Percentiles rank a stretch among this genome's conserved stretches.
phyloP scores from a whole-genome alignment of 1,284 basidiomycete species.

The Abortiporus biennis region DNA sequence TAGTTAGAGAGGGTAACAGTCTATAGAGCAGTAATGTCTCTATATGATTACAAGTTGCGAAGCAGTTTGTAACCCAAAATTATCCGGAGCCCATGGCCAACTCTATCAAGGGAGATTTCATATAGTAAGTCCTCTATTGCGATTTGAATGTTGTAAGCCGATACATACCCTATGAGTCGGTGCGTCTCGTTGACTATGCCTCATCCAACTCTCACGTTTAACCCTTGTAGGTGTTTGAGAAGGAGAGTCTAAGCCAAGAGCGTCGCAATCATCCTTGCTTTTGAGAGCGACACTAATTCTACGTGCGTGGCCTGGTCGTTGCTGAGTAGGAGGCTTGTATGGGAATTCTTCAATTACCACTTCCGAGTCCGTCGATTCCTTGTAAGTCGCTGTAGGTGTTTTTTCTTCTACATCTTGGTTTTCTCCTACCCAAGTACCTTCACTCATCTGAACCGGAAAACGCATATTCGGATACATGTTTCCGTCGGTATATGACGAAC shows the following conservation, averaged over 20 bases:
- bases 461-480: constrained; percentile 7
- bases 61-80: too few relatives aligned
- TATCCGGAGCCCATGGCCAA: constrained; percentile 15
- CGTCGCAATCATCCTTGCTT: constrained; percentile 23
- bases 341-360: constrained; percentile 18
- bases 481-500: constrained; percentile 2
- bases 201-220: constrained; percentile 14
- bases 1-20: too few relatives aligned
- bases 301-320: constrained; percentile 20
- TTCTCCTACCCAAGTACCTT: background rate
- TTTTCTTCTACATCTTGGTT: background rate
- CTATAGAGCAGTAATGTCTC: too few relatives aligned
- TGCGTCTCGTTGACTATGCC: constrained; percentile 12
- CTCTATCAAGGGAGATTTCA: constrained; percentile 10
- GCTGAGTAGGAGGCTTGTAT: constrained; percentile 18
- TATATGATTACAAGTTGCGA: too few relatives aligned
- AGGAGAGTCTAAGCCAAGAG: constrained; percentile 11
- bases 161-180: constrained; percentile 11
- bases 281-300: constrained; percentile 23
- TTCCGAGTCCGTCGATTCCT: background rate
- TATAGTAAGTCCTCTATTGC: constrained; percentile 11
- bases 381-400: background rate
- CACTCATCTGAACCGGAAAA: constrained; percentile 2
- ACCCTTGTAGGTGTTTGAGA: too few relatives aligned
- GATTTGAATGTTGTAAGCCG: constrained; percentile 4